Percentiles rank a stretch among this genome's conserved stretches.
These are phyloP conservation scores for Hypoxylon lienhwacheense DNA, from an alignment of 495 filamentous ascomycete species.

Conservation along the genomic window DNA sequence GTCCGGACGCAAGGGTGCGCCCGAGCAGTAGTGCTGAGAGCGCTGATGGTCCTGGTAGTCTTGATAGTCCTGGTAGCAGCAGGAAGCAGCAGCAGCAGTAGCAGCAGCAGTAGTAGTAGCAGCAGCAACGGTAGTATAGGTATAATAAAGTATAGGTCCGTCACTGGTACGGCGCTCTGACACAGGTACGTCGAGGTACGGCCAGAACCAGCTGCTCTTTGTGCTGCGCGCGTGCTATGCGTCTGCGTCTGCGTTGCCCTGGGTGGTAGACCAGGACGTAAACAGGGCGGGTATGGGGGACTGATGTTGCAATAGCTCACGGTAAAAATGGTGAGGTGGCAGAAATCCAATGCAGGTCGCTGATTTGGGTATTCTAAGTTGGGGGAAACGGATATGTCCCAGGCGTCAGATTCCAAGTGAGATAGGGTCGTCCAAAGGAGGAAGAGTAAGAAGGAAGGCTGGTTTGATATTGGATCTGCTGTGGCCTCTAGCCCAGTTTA, in stretches of 20 bases:
- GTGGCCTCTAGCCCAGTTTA: conserved; percentile 21
- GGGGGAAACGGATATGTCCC: conserved; percentile 35
- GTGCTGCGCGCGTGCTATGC: conserved; percentile 22
- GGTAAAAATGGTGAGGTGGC: conserved; percentile 43
- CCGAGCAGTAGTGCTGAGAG: conserved; percentile 28
- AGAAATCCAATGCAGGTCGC: conserved; percentile 42
- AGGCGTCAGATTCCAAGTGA: conserved; percentile 37
- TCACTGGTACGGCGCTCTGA: conserved; percentile 38
- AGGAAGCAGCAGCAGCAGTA: conserved; percentile 26
- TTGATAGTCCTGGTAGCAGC: conserved; percentile 20
- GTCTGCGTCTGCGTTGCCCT: conserved; percentile 37
- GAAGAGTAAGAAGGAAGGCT: conserved; percentile 15
- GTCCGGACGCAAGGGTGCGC: conserved; percentile 39
- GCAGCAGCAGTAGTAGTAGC: conserved; percentile 14
- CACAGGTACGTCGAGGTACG: conserved; percentile 43
- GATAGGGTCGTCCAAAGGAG: conserved; percentile 21
- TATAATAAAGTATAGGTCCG: conserved; percentile 39
- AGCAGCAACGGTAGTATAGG: conserved; percentile 15
- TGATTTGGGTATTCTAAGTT: conserved; percentile 43
- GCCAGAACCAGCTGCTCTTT: conserved; percentile 24
- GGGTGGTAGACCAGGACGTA: conserved; percentile 37
- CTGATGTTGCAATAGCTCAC: conserved; percentile 44
- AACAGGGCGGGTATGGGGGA: conserved; percentile 39
- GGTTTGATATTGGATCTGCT: conserved; percentile 32
- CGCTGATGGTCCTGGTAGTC: conserved; percentile 1